Percentiles rank a stretch among this genome's conserved stretches.
Evolutionary conservation across 2,329 filamentous ascomycete species (phyloP).

Genomic region (Volutella citrinella): DNA sequence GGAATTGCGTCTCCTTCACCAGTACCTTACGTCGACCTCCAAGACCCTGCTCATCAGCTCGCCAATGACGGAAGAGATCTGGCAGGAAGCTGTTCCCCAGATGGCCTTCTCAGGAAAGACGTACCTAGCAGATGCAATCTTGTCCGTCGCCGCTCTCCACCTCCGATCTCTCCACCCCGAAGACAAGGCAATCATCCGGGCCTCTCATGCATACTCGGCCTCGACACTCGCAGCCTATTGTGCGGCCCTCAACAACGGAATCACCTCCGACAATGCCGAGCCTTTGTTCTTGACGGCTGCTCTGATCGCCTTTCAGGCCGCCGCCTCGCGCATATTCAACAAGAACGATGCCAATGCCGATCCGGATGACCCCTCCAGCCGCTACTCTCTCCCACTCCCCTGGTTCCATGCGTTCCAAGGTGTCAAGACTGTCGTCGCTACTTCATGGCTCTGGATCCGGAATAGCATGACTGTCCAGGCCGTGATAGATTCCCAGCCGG

Average conservation of each 20-base stretch:
- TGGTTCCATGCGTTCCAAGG: slow-evolving; percentile 69
- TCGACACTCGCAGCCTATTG: slow-evolving; percentile 61
- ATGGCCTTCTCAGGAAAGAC: slow-evolving; percentile 58
- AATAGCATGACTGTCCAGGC: slow-evolving; percentile 54
- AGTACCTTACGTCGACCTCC: slow-evolving; percentile 59
- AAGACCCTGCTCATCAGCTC: slow-evolving; percentile 56
- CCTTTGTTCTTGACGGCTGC: slow-evolving; percentile 61
- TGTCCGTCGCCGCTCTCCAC: slow-evolving; percentile 63
- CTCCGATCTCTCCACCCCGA: slow-evolving; percentile 54
- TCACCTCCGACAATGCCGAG: slow-evolving; percentile 58
- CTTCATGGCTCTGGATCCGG: slow-evolving; percentile 62
- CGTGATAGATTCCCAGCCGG: slow-evolving; percentile 63
- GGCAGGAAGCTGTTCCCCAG: slow-evolving; percentile 57
- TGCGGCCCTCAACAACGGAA: slow-evolving; percentile 51
- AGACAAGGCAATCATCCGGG: slow-evolving; percentile 58
- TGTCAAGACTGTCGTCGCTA: slow-evolving; percentile 62
- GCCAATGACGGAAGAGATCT: slow-evolving; percentile 52
- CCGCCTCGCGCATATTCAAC: slow-evolving; percentile 59
- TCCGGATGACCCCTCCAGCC: slow-evolving; percentile 34
- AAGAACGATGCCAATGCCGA: slow-evolving; percentile 48
- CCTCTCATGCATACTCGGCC: slow-evolving; percentile 64
- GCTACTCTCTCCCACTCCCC: slow-evolving; percentile 57
- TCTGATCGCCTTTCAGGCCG: slow-evolving; percentile 65
- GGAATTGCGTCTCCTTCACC: slow-evolving; percentile 62
- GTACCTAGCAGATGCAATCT: slow-evolving; percentile 61